Base-by-base conservation (phyloP, 1,139 yeast genomes). In the Magnusiomyces sp. region DNA sequence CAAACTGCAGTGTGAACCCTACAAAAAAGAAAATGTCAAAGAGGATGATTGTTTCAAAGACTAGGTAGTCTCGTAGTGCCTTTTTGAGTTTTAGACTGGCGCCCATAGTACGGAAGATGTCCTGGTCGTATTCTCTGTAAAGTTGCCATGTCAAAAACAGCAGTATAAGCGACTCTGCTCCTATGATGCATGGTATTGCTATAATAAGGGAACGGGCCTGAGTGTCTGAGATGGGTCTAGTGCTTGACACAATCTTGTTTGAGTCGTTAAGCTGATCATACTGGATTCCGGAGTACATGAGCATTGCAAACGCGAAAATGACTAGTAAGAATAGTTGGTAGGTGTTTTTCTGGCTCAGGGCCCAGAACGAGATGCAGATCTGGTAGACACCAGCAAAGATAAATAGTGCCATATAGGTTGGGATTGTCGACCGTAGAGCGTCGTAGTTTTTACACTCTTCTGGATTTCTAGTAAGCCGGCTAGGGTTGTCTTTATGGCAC, bases 1-100 rank as follows among this genome's bases (percentile, higher is more conserved):
- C 62, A 56, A 76, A 77, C 59, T 77, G 81, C 37, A 76, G 69
- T 1, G 80, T 75, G 60, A 76, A 77, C 1, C 79, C 81, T 43
- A 76, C 61, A 55, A 76, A 75, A 64, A 74, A 75, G 67, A 74
- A 75, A 50, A 75, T 71, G 55, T 72, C 76, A 56, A 74, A 73
- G 45, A 74, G 69, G 32, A 75, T 64, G 40, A 75, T 63, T 5
- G 74, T 63, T 43, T 57, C 57, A 51, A 60, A 62, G 33, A 63
- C 55, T 57, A 74, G 76, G 58, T 72, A 75, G 14, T 66, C 59
- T 45, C 69, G 62, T 58, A 71, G 74, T 56, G 74, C 66, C 23
- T 67, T 61, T 54, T 71, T 69, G 55, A 73, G 67, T n/a, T 61
- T 59, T 29, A 72, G 57, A 57, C 74, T 77, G 2, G 77, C 80